Conservation (phyloP, 2,329 filamentous ascomycete genomes). For the Leptosphaerulina australis region DNA sequence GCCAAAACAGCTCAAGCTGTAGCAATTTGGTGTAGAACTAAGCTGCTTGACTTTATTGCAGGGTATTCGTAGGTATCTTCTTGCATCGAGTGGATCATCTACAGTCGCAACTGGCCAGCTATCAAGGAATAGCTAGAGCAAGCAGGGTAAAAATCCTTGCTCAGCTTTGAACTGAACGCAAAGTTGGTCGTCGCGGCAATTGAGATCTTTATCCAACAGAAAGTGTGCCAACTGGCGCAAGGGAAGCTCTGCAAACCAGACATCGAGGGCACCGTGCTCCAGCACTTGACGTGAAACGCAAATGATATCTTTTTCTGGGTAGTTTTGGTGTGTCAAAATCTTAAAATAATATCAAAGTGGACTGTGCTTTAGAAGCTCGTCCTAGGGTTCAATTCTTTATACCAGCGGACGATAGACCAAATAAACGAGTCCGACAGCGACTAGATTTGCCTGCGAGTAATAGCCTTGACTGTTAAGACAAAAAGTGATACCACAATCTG, state of each 20-base stretch:
- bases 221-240: slow-evolving; percentile 39
- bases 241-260: slow-evolving; percentile 27
- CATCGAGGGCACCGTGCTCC: slow-evolving; percentile 9
- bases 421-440: slow-evolving; percentile 38
- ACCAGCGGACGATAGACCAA: slow-evolving; percentile 48
- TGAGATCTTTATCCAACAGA: slow-evolving; percentile 45
- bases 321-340: slow-evolving; percentile 32
- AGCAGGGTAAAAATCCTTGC: slow-evolving; percentile 25
- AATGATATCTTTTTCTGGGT: slow-evolving; percentile 45
- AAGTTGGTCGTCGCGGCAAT: slow-evolving; percentile 44
- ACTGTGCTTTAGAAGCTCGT: slow-evolving; percentile 21
- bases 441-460: slow-evolving; percentile 43
- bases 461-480: no score
- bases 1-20: no score
- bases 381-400: slow-evolving; percentile 46
- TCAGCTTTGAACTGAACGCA: slow-evolving; percentile 47
- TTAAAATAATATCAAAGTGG: slow-evolving; percentile 27
- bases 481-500: no score
- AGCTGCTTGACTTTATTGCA: not conserved
- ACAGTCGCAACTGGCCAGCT: slow-evolving; percentile 52
- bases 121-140: slow-evolving; percentile 45
- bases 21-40: no score
- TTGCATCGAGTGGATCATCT: slow-evolving; percentile 24
- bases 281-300: slow-evolving; percentile 40
- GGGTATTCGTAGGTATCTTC: slow-evolving; percentile 10